A percentile compares a stretch with the other conserved stretches of the same genome.
These are phyloP conservation scores for Gremmenia infestans DNA, from an alignment of 2,329 filamentous ascomycete species.

Conservation along the genomic window DNA sequence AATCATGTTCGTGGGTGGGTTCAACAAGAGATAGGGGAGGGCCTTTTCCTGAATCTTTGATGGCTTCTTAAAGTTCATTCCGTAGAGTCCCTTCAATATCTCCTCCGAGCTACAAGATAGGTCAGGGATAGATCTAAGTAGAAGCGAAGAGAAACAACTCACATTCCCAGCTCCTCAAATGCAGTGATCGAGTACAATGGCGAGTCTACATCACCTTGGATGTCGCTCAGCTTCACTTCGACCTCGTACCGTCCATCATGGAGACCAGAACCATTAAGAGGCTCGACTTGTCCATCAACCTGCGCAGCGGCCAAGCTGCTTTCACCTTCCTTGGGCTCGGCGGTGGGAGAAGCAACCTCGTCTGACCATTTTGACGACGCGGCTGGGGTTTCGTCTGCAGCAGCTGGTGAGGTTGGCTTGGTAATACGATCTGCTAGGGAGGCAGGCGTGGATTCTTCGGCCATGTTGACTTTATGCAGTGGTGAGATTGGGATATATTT, in stretches of 20 bases:
- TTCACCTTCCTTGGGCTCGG: slow-evolving; percentile 8
- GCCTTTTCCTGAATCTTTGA: slow-evolving; percentile 98
- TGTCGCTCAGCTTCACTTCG: slow-evolving; percentile 84
- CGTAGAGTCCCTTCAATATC: slow-evolving; percentile 71
- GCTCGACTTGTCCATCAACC: slow-evolving; percentile 41
- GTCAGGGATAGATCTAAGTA: slow-evolving; percentile 7
- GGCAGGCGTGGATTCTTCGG: slow-evolving; percentile 23
- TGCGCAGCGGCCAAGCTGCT: slow-evolving; percentile 26
- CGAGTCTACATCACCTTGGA: slow-evolving; percentile 80
- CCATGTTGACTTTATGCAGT: slow-evolving; percentile 10
- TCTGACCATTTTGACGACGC: slow-evolving; percentile 37
- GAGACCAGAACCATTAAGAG: slow-evolving; percentile 45
- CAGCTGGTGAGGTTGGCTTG: slow-evolving; percentile 29
- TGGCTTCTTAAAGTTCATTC: slow-evolving; percentile 86
- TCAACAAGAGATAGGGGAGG: slow-evolving; percentile 76
- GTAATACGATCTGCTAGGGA: slow-evolving; percentile 45
- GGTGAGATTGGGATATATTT: neutral
- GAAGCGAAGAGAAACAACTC: slow-evolving; percentile 34
- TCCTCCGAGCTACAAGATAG: slow-evolving; percentile 37
- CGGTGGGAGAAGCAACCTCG: slow-evolving; percentile 33
- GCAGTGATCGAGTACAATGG: slow-evolving; percentile 79
- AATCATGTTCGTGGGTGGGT: slow-evolving; percentile 92
- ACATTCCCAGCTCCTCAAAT: slow-evolving; percentile 86
- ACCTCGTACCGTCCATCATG: slow-evolving; percentile 79
- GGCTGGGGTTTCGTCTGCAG: slow-evolving; percentile 11